Conservation (phyloP, 2,329 filamentous ascomycete species). For the Fusarium pilosicola region DNA sequence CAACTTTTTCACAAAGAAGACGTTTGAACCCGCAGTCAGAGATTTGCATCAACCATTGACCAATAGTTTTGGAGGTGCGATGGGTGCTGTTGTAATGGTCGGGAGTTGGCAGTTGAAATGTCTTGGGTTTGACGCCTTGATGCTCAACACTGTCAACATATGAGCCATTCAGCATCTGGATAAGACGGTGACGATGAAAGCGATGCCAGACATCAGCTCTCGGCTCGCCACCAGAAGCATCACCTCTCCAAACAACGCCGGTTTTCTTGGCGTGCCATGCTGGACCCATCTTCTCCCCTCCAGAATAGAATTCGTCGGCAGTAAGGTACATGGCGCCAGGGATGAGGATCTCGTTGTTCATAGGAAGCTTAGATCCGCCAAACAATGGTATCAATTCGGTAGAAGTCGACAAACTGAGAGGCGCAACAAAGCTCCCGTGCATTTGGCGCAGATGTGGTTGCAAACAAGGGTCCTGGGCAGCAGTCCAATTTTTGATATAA, state of each 20-base stretch:
- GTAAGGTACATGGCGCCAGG: slow-evolving; percentile 73
- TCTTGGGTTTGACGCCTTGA: slow-evolving; percentile 51
- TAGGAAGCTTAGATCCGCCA: slow-evolving; percentile 69
- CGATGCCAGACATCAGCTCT: slow-evolving; percentile 69
- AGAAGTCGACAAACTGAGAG: slow-evolving; percentile 61
- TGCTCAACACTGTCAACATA: slow-evolving; percentile 61
- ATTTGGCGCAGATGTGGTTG: slow-evolving; percentile 62
- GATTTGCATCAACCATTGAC: slow-evolving; percentile 53
- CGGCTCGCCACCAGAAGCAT: slow-evolving; percentile 68
- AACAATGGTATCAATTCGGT: slow-evolving; percentile 69
- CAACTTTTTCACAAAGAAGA: slow-evolving; percentile 50
- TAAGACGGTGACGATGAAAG: slow-evolving; percentile 77
- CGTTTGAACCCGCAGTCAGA: slow-evolving; percentile 58
- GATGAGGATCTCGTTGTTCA: slow-evolving; percentile 73
- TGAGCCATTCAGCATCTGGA: slow-evolving; percentile 75
- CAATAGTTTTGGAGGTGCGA: slow-evolving; percentile 49
- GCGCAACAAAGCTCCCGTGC: slow-evolving; percentile 68
- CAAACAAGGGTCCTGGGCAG: slow-evolving; percentile 66
- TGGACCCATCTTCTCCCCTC: slow-evolving; percentile 63
- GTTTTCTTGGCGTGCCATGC: slow-evolving; percentile 68
- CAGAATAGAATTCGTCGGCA: slow-evolving; percentile 67
- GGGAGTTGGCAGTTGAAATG: slow-evolving; percentile 60
- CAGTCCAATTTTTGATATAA: slow-evolving; percentile 67
- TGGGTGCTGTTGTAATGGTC: slow-evolving; percentile 55
- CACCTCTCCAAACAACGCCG: slow-evolving; percentile 71